A percentile compares a stretch with the other conserved stretches of the same genome.
phyloP scores from a whole-genome alignment of 148 eudicot species.

The Amaranthus hypochondriacus region DNA sequence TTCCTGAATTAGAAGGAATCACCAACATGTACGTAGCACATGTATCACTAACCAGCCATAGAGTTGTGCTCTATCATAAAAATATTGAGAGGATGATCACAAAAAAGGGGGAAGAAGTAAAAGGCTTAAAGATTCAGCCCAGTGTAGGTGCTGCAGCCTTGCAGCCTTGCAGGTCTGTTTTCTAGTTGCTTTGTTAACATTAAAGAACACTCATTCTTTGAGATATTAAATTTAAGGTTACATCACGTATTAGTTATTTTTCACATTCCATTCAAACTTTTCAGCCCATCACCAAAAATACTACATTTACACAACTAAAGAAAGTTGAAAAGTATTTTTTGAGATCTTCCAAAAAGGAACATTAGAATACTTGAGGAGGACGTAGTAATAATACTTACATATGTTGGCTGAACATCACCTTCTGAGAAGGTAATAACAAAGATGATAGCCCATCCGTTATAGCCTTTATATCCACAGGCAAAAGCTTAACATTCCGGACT shows the following conservation, averaged over 20 bases:
- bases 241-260: background rate
- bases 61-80: too few relatives aligned
- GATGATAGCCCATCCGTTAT: constrained; percentile 77
- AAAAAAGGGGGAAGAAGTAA: too few relatives aligned
- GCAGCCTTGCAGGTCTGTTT: too few relatives aligned
- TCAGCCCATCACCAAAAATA: background rate
- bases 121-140: too few relatives aligned
- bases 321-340: background rate
- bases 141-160: too few relatives aligned
- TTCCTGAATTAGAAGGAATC: too few relatives aligned
- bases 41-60: too few relatives aligned
- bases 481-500: constrained; percentile 45
- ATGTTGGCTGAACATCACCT: constrained; percentile 67
- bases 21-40: too few relatives aligned
- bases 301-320: background rate
- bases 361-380: background rate
- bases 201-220: too few relatives aligned
- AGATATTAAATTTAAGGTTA: background rate
- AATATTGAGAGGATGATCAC: too few relatives aligned
- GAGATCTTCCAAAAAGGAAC: background rate
- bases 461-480: constrained; percentile 82
- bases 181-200: too few relatives aligned
- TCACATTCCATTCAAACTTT: background rate
- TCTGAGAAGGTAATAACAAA: constrained; percentile 78
- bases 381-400: constrained; percentile 41